Evolutionary conservation across 2,329 filamentous ascomycete species (phyloP).

Genomic region (Colletotrichum graminicola): DNA sequence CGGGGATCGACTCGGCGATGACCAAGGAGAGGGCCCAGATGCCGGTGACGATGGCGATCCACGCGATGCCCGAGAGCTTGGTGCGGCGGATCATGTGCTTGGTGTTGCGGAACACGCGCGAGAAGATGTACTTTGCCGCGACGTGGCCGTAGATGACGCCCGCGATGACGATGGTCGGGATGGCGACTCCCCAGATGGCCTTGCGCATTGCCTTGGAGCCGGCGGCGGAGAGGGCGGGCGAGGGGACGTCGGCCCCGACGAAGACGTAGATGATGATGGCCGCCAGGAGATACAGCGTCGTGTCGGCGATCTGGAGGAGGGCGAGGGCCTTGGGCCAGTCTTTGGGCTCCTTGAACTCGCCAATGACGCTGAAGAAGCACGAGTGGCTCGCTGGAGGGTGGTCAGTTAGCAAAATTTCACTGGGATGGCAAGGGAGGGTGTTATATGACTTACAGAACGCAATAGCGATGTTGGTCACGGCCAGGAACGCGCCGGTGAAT

Average conservation of each 20-base stretch:
- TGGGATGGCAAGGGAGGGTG: background rate
- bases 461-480: conserved; percentile 74
- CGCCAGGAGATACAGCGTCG: conserved; percentile 72
- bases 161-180: conserved; percentile 78
- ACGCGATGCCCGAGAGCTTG: conserved; percentile 64
- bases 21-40: conserved; percentile 74
- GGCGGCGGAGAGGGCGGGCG: conserved; percentile 75
- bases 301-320: conserved; percentile 68
- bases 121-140: conserved; percentile 74
- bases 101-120: conserved; percentile 71
- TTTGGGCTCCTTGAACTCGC: conserved; percentile 71
- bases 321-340: conserved; percentile 67
- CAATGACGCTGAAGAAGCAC: conserved; percentile 76
- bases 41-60: conserved; percentile 67
- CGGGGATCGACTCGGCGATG: conserved; percentile 77
- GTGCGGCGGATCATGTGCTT: conserved; percentile 66
- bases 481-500: conserved; percentile 67
- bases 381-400: conserved; percentile 63
- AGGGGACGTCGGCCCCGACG: conserved; percentile 70
- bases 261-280: conserved; percentile 77
- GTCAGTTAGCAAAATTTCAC: background rate
- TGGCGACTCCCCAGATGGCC: conserved; percentile 75
- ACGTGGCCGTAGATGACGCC: conserved; percentile 79
- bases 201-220: conserved; percentile 66
- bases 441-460: conserved; percentile 63